phyloP scores from a whole-genome alignment of 192 early-diverging fungal genomes.

The Backusella psychrophila region DNA sequence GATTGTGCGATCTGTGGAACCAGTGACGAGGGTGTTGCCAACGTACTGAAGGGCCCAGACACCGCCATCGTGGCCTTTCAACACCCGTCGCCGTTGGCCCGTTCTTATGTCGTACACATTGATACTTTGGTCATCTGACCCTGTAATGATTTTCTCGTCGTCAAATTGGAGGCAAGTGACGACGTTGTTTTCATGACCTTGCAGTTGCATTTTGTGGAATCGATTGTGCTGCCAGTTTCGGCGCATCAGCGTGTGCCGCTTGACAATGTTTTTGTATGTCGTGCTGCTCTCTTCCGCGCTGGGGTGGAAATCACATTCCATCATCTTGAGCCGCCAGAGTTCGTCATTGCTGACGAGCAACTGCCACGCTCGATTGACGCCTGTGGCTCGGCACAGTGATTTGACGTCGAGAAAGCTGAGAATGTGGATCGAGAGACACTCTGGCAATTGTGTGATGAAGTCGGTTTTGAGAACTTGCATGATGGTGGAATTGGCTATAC shows the following conservation, averaged over 20 bases:
- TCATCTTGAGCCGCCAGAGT: constrained; percentile 46
- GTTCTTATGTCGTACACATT: constrained; percentile 89
- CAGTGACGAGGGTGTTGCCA: constrained; percentile 88
- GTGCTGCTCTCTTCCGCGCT: constrained; percentile 42
- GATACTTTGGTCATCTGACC: constrained; percentile 90
- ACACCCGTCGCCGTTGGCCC: constrained; percentile 65
- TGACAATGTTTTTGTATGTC: constrained; percentile 76
- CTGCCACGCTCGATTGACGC: constrained; percentile 81
- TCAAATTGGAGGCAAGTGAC: constrained; percentile 96
- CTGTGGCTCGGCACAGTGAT: constrained; percentile 71
- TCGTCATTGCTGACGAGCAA: constrained; percentile 65
- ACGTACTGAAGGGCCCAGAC: constrained; percentile 97
- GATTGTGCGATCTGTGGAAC: constrained; percentile 96
- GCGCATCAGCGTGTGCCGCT: constrained; percentile 73
- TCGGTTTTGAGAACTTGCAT: constrained; percentile 87
- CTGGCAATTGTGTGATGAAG: constrained; percentile 73
- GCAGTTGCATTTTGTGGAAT: constrained; percentile 75
- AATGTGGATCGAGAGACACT: constrained; percentile 68
- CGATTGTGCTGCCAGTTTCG: constrained; percentile 82
- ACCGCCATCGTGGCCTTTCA: constrained; percentile 91
- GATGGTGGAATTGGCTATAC: constrained; percentile 82
- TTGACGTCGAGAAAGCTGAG: constrained; percentile 81
- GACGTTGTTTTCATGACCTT: constrained; percentile 63
- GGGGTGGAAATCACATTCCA: constrained; percentile 38
- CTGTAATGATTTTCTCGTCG: constrained; percentile 91